phyloP scores from a whole-genome alignment of 805 yeast species.

The Cyberlindnera suaveolens region DNA sequence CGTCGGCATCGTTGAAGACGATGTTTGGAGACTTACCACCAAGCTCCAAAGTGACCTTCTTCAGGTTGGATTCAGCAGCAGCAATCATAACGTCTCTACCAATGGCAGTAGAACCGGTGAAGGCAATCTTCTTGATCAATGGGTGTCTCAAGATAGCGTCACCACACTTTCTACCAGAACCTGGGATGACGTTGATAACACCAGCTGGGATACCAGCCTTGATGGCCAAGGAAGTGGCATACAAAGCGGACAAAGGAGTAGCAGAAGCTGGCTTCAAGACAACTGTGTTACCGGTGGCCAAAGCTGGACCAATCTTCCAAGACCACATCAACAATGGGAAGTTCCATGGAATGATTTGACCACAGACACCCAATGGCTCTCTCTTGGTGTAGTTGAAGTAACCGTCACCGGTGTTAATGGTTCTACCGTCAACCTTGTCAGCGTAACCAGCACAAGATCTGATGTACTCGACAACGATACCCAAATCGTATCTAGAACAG shows the following conservation, averaged over 20 bases:
- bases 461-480: conserved; percentile 38
- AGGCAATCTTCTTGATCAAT: conserved; percentile 55
- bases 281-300: conserved; percentile 60
- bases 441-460: conserved; percentile 50
- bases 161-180: conserved; percentile 58
- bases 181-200: conserved; percentile 56
- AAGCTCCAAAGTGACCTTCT: conserved; percentile 61
- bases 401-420: conserved; percentile 42
- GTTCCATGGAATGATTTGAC: conserved; percentile 69
- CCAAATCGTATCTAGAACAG: conserved; percentile 44
- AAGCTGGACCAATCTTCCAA: conserved; percentile 66
- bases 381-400: conserved; percentile 50
- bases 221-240: conserved; percentile 43
- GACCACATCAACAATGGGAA: conserved; percentile 64
- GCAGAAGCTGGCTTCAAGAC: conserved; percentile 60
- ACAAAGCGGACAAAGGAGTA: conserved; percentile 62
- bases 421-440: conserved; percentile 43
- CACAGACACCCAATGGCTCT: conserved; percentile 68
- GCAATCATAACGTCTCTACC: conserved; percentile 56
- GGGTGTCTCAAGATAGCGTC: conserved; percentile 51
- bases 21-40: conserved; percentile 70
- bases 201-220: conserved; percentile 63
- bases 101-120: conserved; percentile 62
- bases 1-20: conserved; percentile 54
- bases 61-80: conserved; percentile 55